Percentiles rank a stretch among this genome's conserved stretches.
Conservation (phyloP, 495 filamentous ascomycete species). For the Talaromyces proteolyticus region DNA sequence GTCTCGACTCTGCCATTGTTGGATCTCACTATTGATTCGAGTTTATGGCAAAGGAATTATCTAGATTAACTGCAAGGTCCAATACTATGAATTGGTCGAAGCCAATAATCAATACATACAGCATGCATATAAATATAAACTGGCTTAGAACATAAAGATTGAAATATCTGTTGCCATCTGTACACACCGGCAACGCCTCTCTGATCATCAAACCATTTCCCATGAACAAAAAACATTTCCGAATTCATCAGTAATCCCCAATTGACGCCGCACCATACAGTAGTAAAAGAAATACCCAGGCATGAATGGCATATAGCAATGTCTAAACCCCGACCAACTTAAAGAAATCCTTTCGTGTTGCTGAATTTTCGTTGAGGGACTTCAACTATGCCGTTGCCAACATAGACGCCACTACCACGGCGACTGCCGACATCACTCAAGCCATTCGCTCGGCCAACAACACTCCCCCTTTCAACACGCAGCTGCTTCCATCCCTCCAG, state of each 20-base stretch:
- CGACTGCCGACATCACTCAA: slow-evolving; percentile 38
- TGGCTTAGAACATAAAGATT: slow-evolving; percentile 5
- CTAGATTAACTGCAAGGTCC: neutral
- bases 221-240: neutral
- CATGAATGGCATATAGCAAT: slow-evolving; percentile 3
- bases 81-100: neutral
- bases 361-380: slow-evolving; percentile 39
- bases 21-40: neutral
- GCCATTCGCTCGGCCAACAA: slow-evolving; percentile 24
- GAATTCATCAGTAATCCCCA: slow-evolving; percentile 14
- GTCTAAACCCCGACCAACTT: slow-evolving; percentile 15
- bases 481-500: slow-evolving; percentile 78
- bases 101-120: neutral
- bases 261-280: slow-evolving; percentile 10
- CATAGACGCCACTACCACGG: slow-evolving; percentile 31
- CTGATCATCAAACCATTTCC: neutral
- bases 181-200: slow-evolving; percentile 7
- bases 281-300: slow-evolving; percentile 14
- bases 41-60: too few relatives aligned
- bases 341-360: slow-evolving; percentile 46
- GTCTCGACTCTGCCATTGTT: too few relatives aligned
- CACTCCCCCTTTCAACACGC: slow-evolving; percentile 53
- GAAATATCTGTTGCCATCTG: slow-evolving; percentile 5
- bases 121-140: slow-evolving; percentile 11
- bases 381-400: slow-evolving; percentile 21